Evolutionary conservation across 495 filamentous ascomycete genomes (phyloP), one percentile per base, ranked within the genome.

Genomic region (Evansstolkia leycettana): DNA sequence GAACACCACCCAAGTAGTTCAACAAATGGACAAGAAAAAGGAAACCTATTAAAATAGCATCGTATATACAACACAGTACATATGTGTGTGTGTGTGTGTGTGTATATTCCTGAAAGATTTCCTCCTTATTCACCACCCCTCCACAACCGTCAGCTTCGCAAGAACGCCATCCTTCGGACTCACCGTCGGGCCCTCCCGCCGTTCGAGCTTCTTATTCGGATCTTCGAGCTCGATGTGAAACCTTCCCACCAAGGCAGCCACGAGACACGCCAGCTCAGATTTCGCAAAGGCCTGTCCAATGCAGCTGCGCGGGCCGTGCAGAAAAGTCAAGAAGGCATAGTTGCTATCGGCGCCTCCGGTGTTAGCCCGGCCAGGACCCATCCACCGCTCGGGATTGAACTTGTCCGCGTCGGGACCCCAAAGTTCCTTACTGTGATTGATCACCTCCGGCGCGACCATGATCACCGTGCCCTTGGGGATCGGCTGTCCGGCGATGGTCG

Each of bases 321-420:
- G 73, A 53, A 94, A 94, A 0, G 85, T 87, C 45, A 93, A 70
- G 37, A 86, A 84, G 0, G 80, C 76, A 43, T 74, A 75, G 47
- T 83, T 83, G 48, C 70, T 68, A 39, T 60, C 56, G 62, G 83
- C 52, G 46, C 67, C 58, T 52, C 60, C 56, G 53, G 75, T 50
- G 55, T 60, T 60, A 5, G 64, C 57, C 46, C 66, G 29, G 13
- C 65, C 65, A n/a, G 57, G 49, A 14, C 62, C 60, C 60, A 73
- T 58, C 79, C 84, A 95, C 10, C 88, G 67, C 42, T 92, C 83
- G 0, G 88, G 88, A 17, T 72, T 65, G 63, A 92, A 94, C 17
- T 75, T 66, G 32, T 81, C 73, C 7, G 84, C 86, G 40, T 94
- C 84, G 0, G 60, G 41, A 15, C 89, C 88, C 89, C 89, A 95